Percentiles rank a stretch among this genome's conserved stretches.
These are phyloP conservation scores for Aspergillus kassunensis DNA, from an alignment of 495 filamentous ascomycete genomes.

Conservation along the genomic window DNA sequence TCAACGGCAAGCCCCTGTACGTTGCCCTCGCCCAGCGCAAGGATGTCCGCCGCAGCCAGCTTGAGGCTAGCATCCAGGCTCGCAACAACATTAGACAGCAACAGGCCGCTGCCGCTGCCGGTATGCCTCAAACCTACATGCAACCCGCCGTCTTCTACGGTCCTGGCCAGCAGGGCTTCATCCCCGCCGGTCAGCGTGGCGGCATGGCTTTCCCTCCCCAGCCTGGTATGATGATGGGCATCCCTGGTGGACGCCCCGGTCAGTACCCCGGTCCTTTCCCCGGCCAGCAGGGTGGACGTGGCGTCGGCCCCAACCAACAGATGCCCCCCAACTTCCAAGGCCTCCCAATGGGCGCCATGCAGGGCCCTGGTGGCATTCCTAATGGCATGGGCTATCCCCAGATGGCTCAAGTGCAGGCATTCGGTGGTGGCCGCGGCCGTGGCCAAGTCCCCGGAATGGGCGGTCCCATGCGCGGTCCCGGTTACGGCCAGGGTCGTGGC, in stretches of 20 bases:
- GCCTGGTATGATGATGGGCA: slow-evolving; percentile 72
- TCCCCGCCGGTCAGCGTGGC: slow-evolving; percentile 66
- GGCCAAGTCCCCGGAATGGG: slow-evolving; percentile 70
- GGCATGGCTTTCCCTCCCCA: slow-evolving; percentile 84
- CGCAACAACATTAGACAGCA: slow-evolving; percentile 98
- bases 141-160: slow-evolving; percentile 84
- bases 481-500: slow-evolving; percentile 48
- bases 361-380: slow-evolving; percentile 53
- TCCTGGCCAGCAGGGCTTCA: slow-evolving; percentile 80
- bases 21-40: slow-evolving; percentile 98
- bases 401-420: slow-evolving; percentile 51
- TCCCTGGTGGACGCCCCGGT: slow-evolving; percentile 77
- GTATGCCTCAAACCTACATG: slow-evolving; percentile 84
- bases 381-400: slow-evolving; percentile 57
- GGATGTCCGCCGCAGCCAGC: slow-evolving; percentile 97
- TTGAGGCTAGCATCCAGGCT: slow-evolving; percentile 98
- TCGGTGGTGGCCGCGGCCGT: slow-evolving; percentile 70
- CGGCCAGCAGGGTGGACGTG: slow-evolving; percentile 77
- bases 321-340: slow-evolving; percentile 78
- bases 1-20: slow-evolving; percentile 94
- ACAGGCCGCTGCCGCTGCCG: slow-evolving; percentile 89
- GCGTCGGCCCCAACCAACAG: slow-evolving; percentile 70
- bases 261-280: slow-evolving; percentile 78
- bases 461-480: slow-evolving; percentile 65
- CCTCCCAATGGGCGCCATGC: slow-evolving; percentile 72